Evolutionary conservation across 257 asterid species (phyloP), one percentile per base, ranked within the genome.

Genomic region (Gynochthodes officinalis): DNA sequence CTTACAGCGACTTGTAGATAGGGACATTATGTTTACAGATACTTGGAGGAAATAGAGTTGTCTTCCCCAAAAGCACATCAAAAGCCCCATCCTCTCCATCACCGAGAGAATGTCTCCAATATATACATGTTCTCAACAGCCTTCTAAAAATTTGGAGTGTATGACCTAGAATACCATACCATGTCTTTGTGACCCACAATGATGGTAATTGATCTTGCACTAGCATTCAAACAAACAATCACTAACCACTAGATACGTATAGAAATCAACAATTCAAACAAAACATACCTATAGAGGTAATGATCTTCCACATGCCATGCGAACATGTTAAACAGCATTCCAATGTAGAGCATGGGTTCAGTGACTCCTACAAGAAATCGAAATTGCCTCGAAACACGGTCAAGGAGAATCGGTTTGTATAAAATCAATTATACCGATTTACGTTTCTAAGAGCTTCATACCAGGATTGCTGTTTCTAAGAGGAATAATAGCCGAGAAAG

Each of bases 251-350:
- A n/a, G 53, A 33, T 9, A 28, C 64, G 37, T 63, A 44, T 55
- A 55, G 43, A 28, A 73, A 64, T 40, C 21, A 64, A 58, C 60
- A 49, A 16, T n/a, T 12, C 35, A 59, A 66, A 52, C 64, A 63
- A 72, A 16, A 44, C 69, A 64, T 71, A 91, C 99, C 98, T 94
- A 71, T 94, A 91, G 71, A 94, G 76, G 86, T 94, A 94, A 88
- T 94, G 99, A 82, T 94, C 99, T 85, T 94, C 99, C 73, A 91
- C 99, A 67, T 94, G 99, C 99, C 99, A 94, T 69, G 99, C 99
- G 79, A 94, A 94, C 97, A 94, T 86, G 79, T 98, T 94, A 74
- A 94, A 94, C 66, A 94, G 85, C 99, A 95, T 95, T 66, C 99
- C 99, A 49, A 95, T 92, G 80, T 95, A 95, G 37, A 95, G 90